Base-by-base conservation (phyloP, 371 early-diverging fungal genomes). In the Rhizopus stolonifer region DNA sequence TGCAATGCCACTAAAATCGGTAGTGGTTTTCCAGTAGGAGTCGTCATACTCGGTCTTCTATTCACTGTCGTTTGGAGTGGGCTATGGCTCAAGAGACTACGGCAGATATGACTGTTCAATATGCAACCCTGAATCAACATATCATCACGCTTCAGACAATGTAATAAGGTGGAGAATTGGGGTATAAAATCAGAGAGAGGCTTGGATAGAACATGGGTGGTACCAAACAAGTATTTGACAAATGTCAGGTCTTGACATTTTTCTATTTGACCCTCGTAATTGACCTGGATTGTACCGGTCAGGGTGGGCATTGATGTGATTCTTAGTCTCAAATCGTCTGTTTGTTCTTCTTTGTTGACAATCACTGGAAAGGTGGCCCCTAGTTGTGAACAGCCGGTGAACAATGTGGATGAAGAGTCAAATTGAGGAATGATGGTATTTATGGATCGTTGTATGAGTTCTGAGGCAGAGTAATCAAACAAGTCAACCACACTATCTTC, bases 221-320 rank as follows among this genome's bases (percentile, higher is more conserved):
- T 72, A 21, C 87, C 87, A 66, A 88, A 87, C 31, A 88, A 68
- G 52, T 84, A 84, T 60, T 83, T 80, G 17, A 73, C 70, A 60
- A 88, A 86, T 5, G 74, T 61, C 4, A 72, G 56, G 8, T 44
- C 38, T 53, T 85, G 81, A 56, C 80, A 81, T 48, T 80, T 75
- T 34, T 86, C 79, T 18, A 68, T 52, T 0, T 81, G 79, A 24
- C 39, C 45, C 2, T 70, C 61, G 22, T 65, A 70, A 22, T 74
- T 64, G 14, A 77, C 61, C 9, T 84, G 84, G 53, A 87, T 70
- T n/a, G 87, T 74, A 13, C 87, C 86, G 6, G 87, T 80, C 46
- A 88, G 79, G 53, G 81, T 74, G 15, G 86, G 84, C 57, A 86
- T 83, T 6, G 85, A 81, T 19, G 84, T 83, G 31, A 87, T 74